Evolutionary conservation across 1,284 basidiomycete genomes (phyloP), one percentile per base, ranked within the genome.

Genomic region (Tilletia setariae): DNA sequence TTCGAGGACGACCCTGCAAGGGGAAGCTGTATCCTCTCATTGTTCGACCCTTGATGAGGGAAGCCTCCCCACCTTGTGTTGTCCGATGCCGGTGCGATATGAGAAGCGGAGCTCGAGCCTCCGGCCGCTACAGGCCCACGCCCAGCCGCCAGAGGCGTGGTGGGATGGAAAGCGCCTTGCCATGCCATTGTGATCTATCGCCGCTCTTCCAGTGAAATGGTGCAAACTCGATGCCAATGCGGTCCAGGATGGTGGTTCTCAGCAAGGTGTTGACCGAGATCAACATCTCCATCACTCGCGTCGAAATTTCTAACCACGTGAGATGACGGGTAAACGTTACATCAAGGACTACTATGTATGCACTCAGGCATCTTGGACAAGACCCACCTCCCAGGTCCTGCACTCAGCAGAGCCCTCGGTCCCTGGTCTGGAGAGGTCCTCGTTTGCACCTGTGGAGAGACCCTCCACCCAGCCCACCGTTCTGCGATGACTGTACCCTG

Each of bases 401-500:
- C 77, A 80, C 63, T 78, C 76, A 21, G 74, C 77, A 4, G 70
- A 71, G 15, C 78, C 78, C 2, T 68, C 74, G n/a, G 68, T 62
- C 11, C 72, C 35, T 1, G 69, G 69, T 23, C 75, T 64, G 1
- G 73, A 51, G 43, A 81, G 65, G 63, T 80, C 78, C 51, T 80
- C 74, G 49, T 79, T 78, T n/a, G 21, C 49, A 15, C 70, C 63
- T 25, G 70, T 75, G 56, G 73, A 74, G 1, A 72, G 63, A 3
- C 76, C 77, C 64, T 84, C 84, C 66, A 85, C 84, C 77, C 82
- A 86, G 0, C 94, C 94, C 74, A 94, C 90, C 0, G 94, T 97
- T 87, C 95, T 90, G 13, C 92, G 85, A 83, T 98, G 94, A 73
- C 90, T 89, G 77, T 97, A 98, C 0, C 91, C 93, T 63, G 87